Evolutionary conservation across 306 rosid genomes (phyloP), one percentile per base, ranked within the genome.

Genomic region (Medicago lupulina): DNA sequence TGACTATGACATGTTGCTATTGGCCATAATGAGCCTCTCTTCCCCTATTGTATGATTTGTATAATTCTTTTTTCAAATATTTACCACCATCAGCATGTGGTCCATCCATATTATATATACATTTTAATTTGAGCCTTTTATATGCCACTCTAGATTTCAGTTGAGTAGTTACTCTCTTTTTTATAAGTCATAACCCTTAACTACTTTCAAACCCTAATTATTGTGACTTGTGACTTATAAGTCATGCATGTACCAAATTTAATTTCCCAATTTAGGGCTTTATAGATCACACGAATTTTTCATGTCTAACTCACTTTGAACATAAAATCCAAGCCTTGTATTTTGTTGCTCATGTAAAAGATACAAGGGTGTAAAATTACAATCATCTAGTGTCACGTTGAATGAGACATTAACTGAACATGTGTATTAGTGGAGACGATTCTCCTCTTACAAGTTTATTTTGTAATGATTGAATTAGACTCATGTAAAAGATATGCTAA

Each of bases 301-400:
- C 84, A 84, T 84, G 84, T 43, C 31, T 51, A 44, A 83, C 70
- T 73, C 75, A 72, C 77, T 81, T 76, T 71, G 31, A 39, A 75
- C 76, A 74, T 75, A 79, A 61, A 83, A 83, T 75, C 49, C 59
- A 31, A 44, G 31, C 51, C 38, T 2, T 54, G 8, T 76, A 51
- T 64, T 57, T 63, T 63, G 44, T 64, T 12, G 14, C 53, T 71
- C 81, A 79, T 75, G 69, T 65, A 71, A 23, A 83, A 47, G 11
- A 38, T 28, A 76, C 76, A 50, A 50, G 64, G 64, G 55, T 74
- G 25, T 58, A 17, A 49, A 51, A 18, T 55, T 18, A 50, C n/a
- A 17, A 18, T 54, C 43, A 18, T 49, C 4, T 1, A 0, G 1
- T 34, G 38, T 4, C 5, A 34, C 7, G 38, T 34, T 34, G 38